phyloP scores from a whole-genome alignment of 768 basidiomycete species.

The Phallus indusiatus region DNA sequence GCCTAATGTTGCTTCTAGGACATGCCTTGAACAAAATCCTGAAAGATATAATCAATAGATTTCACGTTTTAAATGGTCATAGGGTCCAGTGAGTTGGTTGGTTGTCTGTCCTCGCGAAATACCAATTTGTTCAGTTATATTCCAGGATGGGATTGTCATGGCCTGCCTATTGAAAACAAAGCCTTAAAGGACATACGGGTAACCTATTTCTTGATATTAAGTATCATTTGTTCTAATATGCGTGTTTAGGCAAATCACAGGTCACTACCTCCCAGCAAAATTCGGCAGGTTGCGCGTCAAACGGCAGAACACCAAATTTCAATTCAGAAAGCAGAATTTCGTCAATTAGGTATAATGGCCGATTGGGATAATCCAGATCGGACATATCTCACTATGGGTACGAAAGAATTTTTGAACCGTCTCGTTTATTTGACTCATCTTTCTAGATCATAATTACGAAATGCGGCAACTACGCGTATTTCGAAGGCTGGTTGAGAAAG shows the following conservation, averaged over 20 bases:
- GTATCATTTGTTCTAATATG: neutral
- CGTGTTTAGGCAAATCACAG: conserved; percentile 42
- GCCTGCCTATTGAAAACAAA: conserved; percentile 94
- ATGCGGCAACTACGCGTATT: conserved; percentile 82
- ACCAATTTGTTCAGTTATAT: conserved; percentile 52
- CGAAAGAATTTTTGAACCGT: conserved; percentile 12
- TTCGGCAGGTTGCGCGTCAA: conserved; percentile 60
- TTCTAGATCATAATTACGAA: conserved; percentile 74
- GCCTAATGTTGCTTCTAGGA: conserved; percentile 35
- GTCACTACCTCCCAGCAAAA: conserved; percentile 43
- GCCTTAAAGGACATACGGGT: conserved; percentile 72
- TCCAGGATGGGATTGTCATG: conserved; percentile 98
- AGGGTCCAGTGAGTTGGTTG: conserved; percentile 61
- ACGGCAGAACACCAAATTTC: conserved; percentile 69
- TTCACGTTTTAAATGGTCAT: conserved; percentile 65
- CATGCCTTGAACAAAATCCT: conserved; percentile 94
- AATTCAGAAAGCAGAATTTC: conserved; percentile 72
- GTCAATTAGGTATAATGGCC: conserved; percentile 82
- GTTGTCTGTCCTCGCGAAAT: conserved; percentile 1
- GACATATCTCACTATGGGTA: conserved; percentile 84
- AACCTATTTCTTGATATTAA: conserved; percentile 14
- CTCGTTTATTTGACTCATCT: neutral
- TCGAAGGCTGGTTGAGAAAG: conserved; percentile 78
- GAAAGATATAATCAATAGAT: conserved; percentile 93
- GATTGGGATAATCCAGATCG: conserved; percentile 60